phyloP scores from a whole-genome alignment of 805 yeast genomes.

The Wilhelminamyces savonicus region DNA sequence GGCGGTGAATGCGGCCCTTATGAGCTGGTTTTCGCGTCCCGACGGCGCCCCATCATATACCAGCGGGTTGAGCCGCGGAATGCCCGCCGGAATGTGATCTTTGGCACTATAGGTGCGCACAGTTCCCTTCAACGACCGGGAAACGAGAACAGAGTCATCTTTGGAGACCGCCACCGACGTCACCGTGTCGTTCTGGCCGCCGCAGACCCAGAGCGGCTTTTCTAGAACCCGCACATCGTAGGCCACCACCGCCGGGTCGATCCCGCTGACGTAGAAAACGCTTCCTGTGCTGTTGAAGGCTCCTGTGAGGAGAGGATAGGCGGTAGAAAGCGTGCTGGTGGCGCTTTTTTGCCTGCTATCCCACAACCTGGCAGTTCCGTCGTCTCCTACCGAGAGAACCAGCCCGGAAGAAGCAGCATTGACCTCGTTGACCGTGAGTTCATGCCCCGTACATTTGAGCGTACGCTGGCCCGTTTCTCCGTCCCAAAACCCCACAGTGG shows the following conservation, averaged over 20 bases:
- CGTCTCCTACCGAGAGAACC: constrained; percentile 57
- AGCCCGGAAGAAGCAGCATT: constrained; percentile 21
- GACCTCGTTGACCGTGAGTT: constrained; percentile 51
- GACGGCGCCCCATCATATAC: constrained; percentile 54
- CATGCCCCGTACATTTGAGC: constrained; percentile 50
- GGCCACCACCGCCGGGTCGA: constrained; percentile 57
- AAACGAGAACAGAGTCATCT: constrained; percentile 41
- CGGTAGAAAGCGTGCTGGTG: constrained; percentile 33
- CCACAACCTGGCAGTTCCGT: constrained; percentile 57
- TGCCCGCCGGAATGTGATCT: constrained; percentile 32
- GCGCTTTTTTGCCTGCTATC: constrained; percentile 52
- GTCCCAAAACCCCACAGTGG: constrained; percentile 60
- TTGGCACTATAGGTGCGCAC: constrained; percentile 54
- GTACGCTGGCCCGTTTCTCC: constrained; percentile 46
- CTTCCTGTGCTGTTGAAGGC: constrained; percentile 30
- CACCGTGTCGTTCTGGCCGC: constrained; percentile 41
- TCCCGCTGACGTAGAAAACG: constrained; percentile 53
- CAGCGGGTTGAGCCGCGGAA: constrained; percentile 36
- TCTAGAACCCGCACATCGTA: constrained; percentile 49
- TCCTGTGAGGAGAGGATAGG: constrained; percentile 53
- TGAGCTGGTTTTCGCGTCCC: constrained; percentile 44
- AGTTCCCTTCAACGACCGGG: constrained; percentile 52
- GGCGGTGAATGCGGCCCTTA: constrained; percentile 43
- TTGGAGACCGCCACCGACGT: constrained; percentile 48
- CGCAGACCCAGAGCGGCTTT: constrained; percentile 40